Evolutionary conservation across 768 basidiomycete genomes (phyloP).

Genomic region (Cyclocybe aegerita): DNA sequence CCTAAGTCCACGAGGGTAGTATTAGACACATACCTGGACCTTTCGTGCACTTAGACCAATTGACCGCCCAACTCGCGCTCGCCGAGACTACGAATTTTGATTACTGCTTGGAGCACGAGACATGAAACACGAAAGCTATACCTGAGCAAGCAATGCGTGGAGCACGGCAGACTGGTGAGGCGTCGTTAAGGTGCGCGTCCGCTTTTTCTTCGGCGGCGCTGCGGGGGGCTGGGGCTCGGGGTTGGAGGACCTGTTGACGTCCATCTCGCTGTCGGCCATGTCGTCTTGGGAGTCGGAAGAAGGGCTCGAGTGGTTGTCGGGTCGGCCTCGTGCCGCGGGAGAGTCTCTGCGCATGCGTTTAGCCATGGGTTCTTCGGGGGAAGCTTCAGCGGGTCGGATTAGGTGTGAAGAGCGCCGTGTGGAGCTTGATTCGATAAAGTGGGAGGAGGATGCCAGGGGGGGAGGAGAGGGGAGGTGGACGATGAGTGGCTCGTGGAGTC

Average conservation of each 20-base stretch:
- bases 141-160: slow-evolving; percentile 84
- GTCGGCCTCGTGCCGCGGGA: slow-evolving; percentile 21
- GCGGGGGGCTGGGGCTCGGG: slow-evolving; percentile 34
- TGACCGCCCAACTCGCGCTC: slow-evolving; percentile 83
- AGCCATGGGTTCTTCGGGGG: slow-evolving; percentile 38
- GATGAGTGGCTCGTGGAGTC: slow-evolving; percentile 24
- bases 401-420: slow-evolving; percentile 22
- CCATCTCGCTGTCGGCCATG: slow-evolving; percentile 60
- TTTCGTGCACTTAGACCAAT: slow-evolving; percentile 90
- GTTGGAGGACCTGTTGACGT: slow-evolving; percentile 41
- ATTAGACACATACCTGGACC: slow-evolving; percentile 67
- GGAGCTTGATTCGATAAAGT: slow-evolving; percentile 16
- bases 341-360: slow-evolving; percentile 42
- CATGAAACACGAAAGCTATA: slow-evolving; percentile 28
- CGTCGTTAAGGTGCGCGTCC: slow-evolving; percentile 82
- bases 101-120: neutral
- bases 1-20: slow-evolving; percentile 7
- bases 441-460: slow-evolving; percentile 10
- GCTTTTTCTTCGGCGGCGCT: slow-evolving; percentile 71
- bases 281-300: slow-evolving; percentile 55
- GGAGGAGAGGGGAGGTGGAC: slow-evolving; percentile 28
- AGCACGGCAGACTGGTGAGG: slow-evolving; percentile 88
- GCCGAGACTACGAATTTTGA: slow-evolving; percentile 62
- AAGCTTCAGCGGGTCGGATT: slow-evolving; percentile 24
- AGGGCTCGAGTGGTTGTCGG: slow-evolving; percentile 34